These are phyloP conservation scores for Zalerion maritima DNA, from an alignment of 495 filamentous ascomycete species.

Conservation along the genomic window DNA sequence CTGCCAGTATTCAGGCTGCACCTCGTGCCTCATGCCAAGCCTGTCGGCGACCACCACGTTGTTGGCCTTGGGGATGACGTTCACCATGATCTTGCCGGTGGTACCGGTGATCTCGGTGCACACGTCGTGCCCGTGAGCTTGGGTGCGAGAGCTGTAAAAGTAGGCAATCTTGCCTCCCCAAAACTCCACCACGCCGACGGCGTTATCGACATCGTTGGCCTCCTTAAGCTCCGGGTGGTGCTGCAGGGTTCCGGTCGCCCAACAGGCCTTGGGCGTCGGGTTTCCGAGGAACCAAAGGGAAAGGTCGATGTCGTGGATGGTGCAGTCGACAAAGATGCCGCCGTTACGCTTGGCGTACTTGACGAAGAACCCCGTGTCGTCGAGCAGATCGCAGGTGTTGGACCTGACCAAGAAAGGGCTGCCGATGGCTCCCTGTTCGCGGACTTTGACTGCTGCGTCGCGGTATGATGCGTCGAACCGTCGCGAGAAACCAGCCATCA, in stretches of 20 bases:
- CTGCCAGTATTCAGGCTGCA: constrained; percentile 16
- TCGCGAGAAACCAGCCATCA: constrained; percentile 27
- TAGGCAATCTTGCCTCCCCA: constrained; percentile 21
- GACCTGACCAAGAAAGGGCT: constrained; percentile 26
- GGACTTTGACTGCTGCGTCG: constrained; percentile 10
- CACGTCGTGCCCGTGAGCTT: constrained; percentile 18
- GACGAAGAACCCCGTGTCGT: constrained; percentile 32
- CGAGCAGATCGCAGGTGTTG: constrained; percentile 29
- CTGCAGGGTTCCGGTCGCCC: constrained; percentile 11
- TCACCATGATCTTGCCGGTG: constrained; percentile 19
- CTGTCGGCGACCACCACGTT: constrained; percentile 11
- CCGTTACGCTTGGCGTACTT: constrained; percentile 25
- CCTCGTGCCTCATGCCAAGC: constrained; percentile 14
- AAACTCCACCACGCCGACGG: constrained; percentile 21
- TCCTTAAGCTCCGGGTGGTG: constrained; percentile 17
- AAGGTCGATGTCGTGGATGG: constrained; percentile 35
- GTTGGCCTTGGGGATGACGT: constrained; percentile 12
- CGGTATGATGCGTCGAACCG: constrained; percentile 27
- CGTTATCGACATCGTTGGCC: constrained; percentile 17
- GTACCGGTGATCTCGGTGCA: constrained; percentile 18
- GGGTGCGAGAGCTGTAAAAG: constrained; percentile 21
- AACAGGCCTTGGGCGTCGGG: constrained; percentile 14
- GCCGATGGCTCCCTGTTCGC: constrained; percentile 17
- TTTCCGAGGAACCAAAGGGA: constrained; percentile 29
- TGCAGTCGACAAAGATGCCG: constrained; percentile 34